Evolutionary conservation across 2,329 filamentous ascomycete species (phyloP), one percentile per base, ranked within the genome.

Genomic region (Monosporascus cannonballus): DNA sequence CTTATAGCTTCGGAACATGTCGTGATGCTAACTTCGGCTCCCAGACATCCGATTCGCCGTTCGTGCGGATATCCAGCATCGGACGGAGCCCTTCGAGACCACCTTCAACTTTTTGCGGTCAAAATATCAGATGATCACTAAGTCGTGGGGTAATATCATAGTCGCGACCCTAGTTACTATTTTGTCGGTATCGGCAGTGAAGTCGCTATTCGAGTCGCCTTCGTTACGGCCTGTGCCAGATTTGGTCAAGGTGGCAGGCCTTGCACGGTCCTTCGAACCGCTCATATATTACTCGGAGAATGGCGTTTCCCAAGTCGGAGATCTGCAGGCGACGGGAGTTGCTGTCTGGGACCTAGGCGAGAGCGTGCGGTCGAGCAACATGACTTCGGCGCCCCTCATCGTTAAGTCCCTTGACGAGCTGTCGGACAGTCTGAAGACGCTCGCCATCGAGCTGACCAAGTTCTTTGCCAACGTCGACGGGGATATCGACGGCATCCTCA

Each of bases 321-420:
- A 95, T 58, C 75, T 97, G 48, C 91, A 96, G 69, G 90, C 94
- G 51, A 96, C 92, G 0, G 90, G 91, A 44, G 86, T 96, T 34
- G 93, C 93, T 1, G 91, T 97, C 25, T 96, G 92, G 89, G 93
- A 97, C 67, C 78, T 97, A 6, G 88, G 90, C 54, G 93, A 96
- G 76, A 95, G 87, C 59, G 88, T 96, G 52, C 84, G 92, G 48
- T 84, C 82, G 5, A 92, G 90, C 54, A 96, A 96, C 67, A 92
- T 96, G 88, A 91, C 89, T 15, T 92, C 90, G 45, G 91, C 89
- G 7, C 85, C 86, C 1, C 85, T 90, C 61, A 96, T 97, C 58
- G 90, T 95, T 42, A 79, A 83, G 61, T 89, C 92, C 63, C 79
- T 97, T 3, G 91, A 96, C 67, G 87, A 87, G 52, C 76, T 96